These are phyloP conservation scores for Extremus antarcticus DNA, from an alignment of 495 filamentous ascomycete species.

Conservation along the genomic window DNA sequence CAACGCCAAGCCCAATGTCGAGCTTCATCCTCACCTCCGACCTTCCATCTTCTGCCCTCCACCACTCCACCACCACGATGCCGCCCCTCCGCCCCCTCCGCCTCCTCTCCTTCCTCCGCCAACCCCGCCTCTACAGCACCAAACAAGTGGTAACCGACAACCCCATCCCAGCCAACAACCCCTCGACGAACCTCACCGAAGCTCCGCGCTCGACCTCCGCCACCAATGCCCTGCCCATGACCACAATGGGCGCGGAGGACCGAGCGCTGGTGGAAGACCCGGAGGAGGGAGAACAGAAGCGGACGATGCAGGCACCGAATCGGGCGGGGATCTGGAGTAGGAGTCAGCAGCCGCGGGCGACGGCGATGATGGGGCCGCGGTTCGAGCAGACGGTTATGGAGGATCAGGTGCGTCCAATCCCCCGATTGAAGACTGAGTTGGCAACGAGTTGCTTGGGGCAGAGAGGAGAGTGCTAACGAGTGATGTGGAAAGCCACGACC, in stretches of 20 bases:
- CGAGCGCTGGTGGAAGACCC: slow-evolving; percentile 45
- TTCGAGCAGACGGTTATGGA: slow-evolving; percentile 95
- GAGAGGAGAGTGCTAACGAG: slow-evolving; percentile 5
- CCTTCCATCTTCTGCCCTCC: background rate
- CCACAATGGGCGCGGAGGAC: slow-evolving; percentile 35
- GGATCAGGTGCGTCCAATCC: slow-evolving; percentile 55
- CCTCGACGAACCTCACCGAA: slow-evolving; percentile 32
- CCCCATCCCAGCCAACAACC: slow-evolving; percentile 44
- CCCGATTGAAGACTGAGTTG: background rate
- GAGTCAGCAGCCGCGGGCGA: slow-evolving; percentile 65
- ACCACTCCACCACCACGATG: background rate
- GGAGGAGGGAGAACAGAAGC: slow-evolving; percentile 48
- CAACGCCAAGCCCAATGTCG: background rate
- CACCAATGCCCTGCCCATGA: slow-evolving; percentile 49
- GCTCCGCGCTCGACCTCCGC: slow-evolving; percentile 36
- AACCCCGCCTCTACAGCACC: slow-evolving; percentile 6
- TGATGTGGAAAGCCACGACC: slow-evolving; percentile 60
- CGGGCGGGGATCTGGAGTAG: slow-evolving; percentile 65
- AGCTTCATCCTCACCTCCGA: background rate
- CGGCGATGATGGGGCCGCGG: slow-evolving; percentile 83
- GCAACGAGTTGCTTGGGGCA: background rate
- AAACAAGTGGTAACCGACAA: slow-evolving; percentile 32
- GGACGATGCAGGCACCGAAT: slow-evolving; percentile 76
- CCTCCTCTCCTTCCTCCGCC: slow-evolving; percentile 1
- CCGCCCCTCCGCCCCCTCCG: background rate